Evolutionary conservation across 306 rosid species (phyloP), one percentile per base, ranked within the genome.

Genomic region (Cucumis cinereus): DNA sequence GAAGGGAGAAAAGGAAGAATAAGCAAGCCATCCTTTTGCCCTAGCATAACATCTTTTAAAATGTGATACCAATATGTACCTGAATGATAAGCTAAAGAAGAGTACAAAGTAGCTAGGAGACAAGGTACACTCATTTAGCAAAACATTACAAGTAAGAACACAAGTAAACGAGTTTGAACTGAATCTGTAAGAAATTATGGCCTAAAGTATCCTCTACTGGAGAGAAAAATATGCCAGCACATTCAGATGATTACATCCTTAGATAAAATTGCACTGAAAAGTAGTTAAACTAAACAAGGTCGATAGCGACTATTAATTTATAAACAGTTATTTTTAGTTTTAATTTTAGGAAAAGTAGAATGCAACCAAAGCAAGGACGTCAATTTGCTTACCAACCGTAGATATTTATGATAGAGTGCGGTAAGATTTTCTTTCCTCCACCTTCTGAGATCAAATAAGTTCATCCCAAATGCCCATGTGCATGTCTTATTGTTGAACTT

Each of bases 391-490:
- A 95, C 99, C 99, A 84, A 73, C 80, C 81, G 87, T 89, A 89
- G 78, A 85, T 87, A 90, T 52, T 82, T 82, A 77, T 85, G 88
- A 84, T 89, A 95, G 76, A 85, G 79, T 58, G 78, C 78, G 74
- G 92, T 95, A 79, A 95, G 79, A 79, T 90, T 83, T 56, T 86
- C 85, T 77, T 77, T 82, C 81, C 96, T 92, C 99, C 99, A 95
- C 81, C 84, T 84, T 33, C 78, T 85, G 77, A 95, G 91, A 84
- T 95, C 91, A 83, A 89, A 90, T 78, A 95, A 66, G 82, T 95
- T 95, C 92, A 92, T 79, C 82, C 99, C 99, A 81, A 92, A 95
- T 55, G 98, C 98, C 99, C 99, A 95, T 26, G 96, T 89, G 85
- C 99, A 95, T 49, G 92, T 85, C 81, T 87, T 89, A 75, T 19